Conservation (phyloP, 306 rosid genomes). For the Ormosia semicastrata region DNA sequence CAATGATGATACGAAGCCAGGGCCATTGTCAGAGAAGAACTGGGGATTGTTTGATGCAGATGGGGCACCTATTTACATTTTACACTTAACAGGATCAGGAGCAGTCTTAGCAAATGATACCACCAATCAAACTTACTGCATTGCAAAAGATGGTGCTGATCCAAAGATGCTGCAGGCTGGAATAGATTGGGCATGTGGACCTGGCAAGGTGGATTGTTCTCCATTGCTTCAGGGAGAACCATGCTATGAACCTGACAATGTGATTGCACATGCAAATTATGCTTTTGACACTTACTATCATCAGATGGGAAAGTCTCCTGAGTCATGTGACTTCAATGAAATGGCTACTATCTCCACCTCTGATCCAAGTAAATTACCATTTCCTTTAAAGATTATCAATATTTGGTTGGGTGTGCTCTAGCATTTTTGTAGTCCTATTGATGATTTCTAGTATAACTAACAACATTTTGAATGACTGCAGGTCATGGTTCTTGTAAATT, state of each 20-base stretch:
- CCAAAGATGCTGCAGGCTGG: slow-evolving; percentile 93
- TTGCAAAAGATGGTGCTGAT: slow-evolving; percentile 75
- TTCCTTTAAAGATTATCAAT: not conserved
- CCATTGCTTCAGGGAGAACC: slow-evolving; percentile 69
- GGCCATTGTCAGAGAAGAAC: slow-evolving; percentile 70
- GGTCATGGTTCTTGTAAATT: slow-evolving; percentile 73
- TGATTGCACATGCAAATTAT: slow-evolving; percentile 72
- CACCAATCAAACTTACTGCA: slow-evolving; percentile 63
- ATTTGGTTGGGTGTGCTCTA: not conserved
- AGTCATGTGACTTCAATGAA: slow-evolving; percentile 83
- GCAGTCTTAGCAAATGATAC: slow-evolving; percentile 71
- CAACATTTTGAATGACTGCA: slow-evolving; percentile 33
- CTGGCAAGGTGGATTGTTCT: slow-evolving; percentile 90
- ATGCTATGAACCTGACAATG: slow-evolving; percentile 84
- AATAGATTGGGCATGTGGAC: slow-evolving; percentile 97
- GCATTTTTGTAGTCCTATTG: not conserved
- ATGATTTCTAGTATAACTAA: not conserved
- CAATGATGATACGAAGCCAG: slow-evolving; percentile 66
- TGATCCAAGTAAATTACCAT: slow-evolving; percentile 72
- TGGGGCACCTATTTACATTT: slow-evolving; percentile 63
- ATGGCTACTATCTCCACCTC: slow-evolving; percentile 87
- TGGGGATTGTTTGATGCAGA: slow-evolving; percentile 78
- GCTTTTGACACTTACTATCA: slow-evolving; percentile 79
- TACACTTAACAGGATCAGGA: slow-evolving; percentile 70
- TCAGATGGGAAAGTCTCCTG: slow-evolving; percentile 63